Percentiles rank a stretch among this genome's conserved stretches.
Conservation (phyloP, 768 basidiomycete genomes). For the Mycena belliarum region DNA sequence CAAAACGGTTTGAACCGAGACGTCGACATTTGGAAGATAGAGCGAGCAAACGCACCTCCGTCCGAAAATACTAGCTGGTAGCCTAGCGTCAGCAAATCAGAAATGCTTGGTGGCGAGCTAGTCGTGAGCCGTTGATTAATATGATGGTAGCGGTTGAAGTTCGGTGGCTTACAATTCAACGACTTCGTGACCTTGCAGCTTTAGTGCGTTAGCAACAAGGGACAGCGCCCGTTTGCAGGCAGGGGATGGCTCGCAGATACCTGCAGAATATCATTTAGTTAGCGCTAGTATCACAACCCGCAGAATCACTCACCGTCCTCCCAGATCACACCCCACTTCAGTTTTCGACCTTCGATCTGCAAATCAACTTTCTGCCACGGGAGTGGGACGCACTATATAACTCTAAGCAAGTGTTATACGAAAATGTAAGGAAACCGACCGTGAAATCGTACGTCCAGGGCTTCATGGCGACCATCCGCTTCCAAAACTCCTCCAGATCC, state of each 20-base stretch:
- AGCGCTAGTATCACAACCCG: background rate
- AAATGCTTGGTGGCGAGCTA: constrained; percentile 46
- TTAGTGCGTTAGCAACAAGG: constrained; percentile 51
- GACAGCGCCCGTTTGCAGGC: constrained; percentile 61
- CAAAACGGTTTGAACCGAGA: background rate
- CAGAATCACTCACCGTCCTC: constrained; percentile 50
- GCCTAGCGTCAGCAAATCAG: constrained; percentile 51
- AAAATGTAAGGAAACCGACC: constrained; percentile 38
- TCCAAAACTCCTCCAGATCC: constrained; percentile 68
- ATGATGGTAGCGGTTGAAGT: background rate
- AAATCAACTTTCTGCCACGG: constrained; percentile 51
- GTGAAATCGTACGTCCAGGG: constrained; percentile 72
- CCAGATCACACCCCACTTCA: constrained; percentile 68
- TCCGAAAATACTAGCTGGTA: constrained; percentile 60
- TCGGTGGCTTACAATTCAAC: constrained; percentile 53
- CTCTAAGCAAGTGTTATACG: too few relatives aligned
- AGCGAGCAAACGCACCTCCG: constrained; percentile 50
- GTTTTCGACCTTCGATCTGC: constrained; percentile 47
- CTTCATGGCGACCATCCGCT: constrained; percentile 55
- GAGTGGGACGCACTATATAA: constrained; percentile 55
- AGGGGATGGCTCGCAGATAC: constrained; percentile 60
- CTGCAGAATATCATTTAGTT: constrained; percentile 32
- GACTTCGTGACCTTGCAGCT: constrained; percentile 62
- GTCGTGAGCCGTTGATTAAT: constrained; percentile 9
- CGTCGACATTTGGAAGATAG: constrained; percentile 6